phyloP scores from a whole-genome alignment of 257 asterid species.

The Gentiana straminea region DNA sequence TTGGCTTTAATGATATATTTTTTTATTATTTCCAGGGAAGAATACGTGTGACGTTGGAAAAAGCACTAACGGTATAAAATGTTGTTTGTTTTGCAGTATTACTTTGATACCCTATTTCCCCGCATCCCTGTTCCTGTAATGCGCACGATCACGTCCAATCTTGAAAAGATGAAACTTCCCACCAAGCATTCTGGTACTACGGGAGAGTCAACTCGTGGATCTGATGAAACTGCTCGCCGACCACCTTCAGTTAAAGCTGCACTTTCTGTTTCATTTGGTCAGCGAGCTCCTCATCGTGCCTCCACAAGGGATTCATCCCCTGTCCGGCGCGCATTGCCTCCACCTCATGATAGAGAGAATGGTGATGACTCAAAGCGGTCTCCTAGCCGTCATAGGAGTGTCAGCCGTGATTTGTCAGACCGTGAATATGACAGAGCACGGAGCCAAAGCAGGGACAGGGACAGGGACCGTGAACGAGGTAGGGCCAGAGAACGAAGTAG shows the following conservation, averaged over 20 bases:
- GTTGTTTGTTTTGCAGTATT: constrained; percentile 55
- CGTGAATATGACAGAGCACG: constrained; percentile 43
- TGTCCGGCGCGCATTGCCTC: constrained; percentile 57
- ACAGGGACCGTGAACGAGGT: constrained; percentile 9
- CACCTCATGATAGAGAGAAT: constrained; percentile 34
- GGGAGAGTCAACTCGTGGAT: constrained; percentile 86
- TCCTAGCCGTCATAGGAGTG: constrained; percentile 50
- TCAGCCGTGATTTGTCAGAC: constrained; percentile 63
- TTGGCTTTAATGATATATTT: no score
- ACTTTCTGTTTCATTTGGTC: constrained; percentile 98
- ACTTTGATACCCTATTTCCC: constrained; percentile 89
- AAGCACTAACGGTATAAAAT: constrained; percentile 9
- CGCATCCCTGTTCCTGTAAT: constrained; percentile 88
- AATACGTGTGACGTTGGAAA: not conserved
- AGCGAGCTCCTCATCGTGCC: constrained; percentile 98
- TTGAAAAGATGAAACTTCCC: constrained; percentile 82
- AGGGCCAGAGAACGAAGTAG: constrained; percentile 23
- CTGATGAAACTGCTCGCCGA: constrained; percentile 87
- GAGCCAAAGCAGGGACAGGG: constrained; percentile 28
- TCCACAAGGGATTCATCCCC: constrained; percentile 97
- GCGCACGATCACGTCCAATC: constrained; percentile 58
- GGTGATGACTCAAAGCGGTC: constrained; percentile 45
- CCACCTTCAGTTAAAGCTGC: constrained; percentile 99
- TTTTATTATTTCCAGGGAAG: no score
- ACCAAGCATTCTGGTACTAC: constrained; percentile 75